These are phyloP conservation scores for Porpolomopsis calyptriformis DNA, from an alignment of 768 basidiomycete species.

Conservation along the genomic window DNA sequence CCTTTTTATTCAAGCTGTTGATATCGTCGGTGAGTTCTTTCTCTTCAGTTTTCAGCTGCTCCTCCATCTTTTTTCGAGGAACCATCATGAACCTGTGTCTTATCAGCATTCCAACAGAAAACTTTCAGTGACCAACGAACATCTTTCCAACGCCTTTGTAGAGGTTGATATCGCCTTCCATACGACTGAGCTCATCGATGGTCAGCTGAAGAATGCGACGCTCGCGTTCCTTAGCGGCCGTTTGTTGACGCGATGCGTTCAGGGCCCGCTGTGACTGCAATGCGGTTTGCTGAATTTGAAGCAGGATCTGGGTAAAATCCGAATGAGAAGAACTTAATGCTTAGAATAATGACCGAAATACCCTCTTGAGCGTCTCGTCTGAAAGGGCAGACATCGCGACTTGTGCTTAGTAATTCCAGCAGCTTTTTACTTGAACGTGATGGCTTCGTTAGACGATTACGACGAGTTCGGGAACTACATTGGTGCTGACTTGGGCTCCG, in stretches of 20 bases:
- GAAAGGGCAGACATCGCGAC: slow-evolving; percentile 45
- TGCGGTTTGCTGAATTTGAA: slow-evolving; percentile 89
- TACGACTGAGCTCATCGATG: slow-evolving; percentile 64
- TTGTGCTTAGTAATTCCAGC: not conserved
- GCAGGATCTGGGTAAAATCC: slow-evolving; percentile 52
- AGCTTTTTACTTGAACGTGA: slow-evolving; percentile 9
- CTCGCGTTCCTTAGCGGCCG: slow-evolving; percentile 75
- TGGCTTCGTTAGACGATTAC: slow-evolving; percentile 67
- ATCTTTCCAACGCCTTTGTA: slow-evolving; percentile 97
- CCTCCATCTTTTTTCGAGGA: slow-evolving; percentile 70
- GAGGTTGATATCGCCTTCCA: slow-evolving; percentile 66
- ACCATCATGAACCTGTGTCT: slow-evolving; percentile 77
- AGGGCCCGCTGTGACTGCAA: slow-evolving; percentile 76
- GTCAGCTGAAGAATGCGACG: slow-evolving; percentile 84
- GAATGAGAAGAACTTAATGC: too few relatives aligned
- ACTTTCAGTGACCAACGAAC: slow-evolving; percentile 30
- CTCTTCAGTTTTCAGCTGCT: slow-evolving; percentile 62
- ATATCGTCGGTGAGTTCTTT: slow-evolving; percentile 82
- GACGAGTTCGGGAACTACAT: slow-evolving; percentile 98
- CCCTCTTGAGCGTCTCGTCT: slow-evolving; percentile 79
- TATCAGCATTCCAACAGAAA: not conserved
- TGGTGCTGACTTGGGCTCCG: slow-evolving; percentile 87
- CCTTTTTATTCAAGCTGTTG: slow-evolving; percentile 76
- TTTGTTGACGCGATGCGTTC: slow-evolving; percentile 64
- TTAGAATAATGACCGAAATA: slow-evolving; percentile 16